Evolutionary conservation across 2,329 filamentous ascomycete species (phyloP).

Genomic region (Exophiala calicioides): DNA sequence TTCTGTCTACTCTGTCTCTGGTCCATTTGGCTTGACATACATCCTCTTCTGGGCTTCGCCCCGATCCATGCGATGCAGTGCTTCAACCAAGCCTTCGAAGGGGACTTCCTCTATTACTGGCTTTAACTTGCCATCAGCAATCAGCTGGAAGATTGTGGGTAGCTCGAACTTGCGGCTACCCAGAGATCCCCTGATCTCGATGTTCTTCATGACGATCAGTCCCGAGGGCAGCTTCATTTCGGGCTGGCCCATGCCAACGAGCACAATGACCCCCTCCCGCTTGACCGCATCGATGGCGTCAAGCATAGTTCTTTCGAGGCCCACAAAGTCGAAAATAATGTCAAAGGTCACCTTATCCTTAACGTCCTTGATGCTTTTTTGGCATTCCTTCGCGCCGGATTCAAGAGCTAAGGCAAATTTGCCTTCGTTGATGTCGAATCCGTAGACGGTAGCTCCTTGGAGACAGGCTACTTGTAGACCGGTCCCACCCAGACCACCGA

Average conservation of each 20-base stretch:
- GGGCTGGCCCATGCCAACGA: constrained; percentile 1
- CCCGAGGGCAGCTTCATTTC: not conserved
- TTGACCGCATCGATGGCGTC: constrained; percentile 2
- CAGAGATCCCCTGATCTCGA: too few relatives aligned
- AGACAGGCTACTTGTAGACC: not conserved
- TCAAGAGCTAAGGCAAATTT: not conserved
- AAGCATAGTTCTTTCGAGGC: not conserved
- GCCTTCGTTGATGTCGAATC: constrained; percentile 1
- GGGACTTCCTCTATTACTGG: constrained; percentile 1
- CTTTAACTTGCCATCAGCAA: not conserved
- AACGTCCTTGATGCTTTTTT: not conserved
- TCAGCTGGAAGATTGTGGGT: not conserved
- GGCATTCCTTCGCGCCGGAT: constrained; percentile 2
- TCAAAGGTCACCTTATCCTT: constrained; percentile 3
- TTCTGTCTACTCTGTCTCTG: too few relatives aligned
- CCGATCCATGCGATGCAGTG: constrained; percentile 1
- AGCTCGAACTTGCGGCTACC: too few relatives aligned
- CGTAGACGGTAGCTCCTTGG: constrained; percentile 6
- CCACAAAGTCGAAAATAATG: constrained; percentile 4
- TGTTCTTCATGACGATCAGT: too few relatives aligned
- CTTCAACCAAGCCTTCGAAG: not conserved
- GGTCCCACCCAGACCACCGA: constrained; percentile 1
- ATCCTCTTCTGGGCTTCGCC: too few relatives aligned
- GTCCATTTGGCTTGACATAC: too few relatives aligned
- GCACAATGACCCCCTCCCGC: not conserved